Percentiles rank a stretch among this genome's conserved stretches.
These are phyloP conservation scores for Polysphondylium violaceum DNA, from an alignment of 78 protist species.

Conservation along the genomic window DNA sequence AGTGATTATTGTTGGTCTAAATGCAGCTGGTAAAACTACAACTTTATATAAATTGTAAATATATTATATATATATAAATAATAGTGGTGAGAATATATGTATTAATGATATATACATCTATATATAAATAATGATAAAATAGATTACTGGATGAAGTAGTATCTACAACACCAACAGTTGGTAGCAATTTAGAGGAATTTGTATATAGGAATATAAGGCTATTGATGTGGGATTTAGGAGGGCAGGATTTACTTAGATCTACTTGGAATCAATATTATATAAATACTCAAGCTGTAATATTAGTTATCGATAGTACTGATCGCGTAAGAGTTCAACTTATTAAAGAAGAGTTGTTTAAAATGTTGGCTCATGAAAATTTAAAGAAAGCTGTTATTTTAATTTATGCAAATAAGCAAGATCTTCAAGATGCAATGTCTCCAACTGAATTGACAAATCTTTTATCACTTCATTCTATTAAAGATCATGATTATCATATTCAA, in stretches of 20 bases:
- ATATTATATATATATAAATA: background rate
- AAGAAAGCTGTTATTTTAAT: conserved; percentile 75
- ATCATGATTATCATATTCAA: conserved; percentile 87
- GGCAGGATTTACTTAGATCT: conserved; percentile 86
- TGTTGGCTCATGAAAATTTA: conserved; percentile 86
- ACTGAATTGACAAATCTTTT: conserved; percentile 84
- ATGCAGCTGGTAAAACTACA: conserved; percentile 94
- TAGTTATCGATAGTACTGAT: conserved; percentile 92
- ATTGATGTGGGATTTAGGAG: conserved; percentile 91
- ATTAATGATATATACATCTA: background rate
- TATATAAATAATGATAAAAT: background rate
- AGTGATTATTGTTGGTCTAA: conserved; percentile 88
- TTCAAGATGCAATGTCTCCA: conserved; percentile 87
- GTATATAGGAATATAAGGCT: conserved; percentile 88
- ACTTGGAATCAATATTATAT: conserved; percentile 91
- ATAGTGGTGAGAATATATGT: background rate
- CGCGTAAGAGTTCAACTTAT: conserved; percentile 73
- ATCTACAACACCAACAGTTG: conserved; percentile 92
- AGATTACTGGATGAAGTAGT: conserved; percentile 88
- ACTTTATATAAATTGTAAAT: conserved; percentile 83
- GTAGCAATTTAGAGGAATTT: conserved; percentile 92
- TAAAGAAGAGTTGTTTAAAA: conserved; percentile 82
- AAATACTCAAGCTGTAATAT: conserved; percentile 85
- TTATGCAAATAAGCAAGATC: conserved; percentile 91
- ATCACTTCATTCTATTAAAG: conserved; percentile 74